phyloP scores from a whole-genome alignment of 1,284 basidiomycete genomes.

The Takashimella tepidaria region DNA sequence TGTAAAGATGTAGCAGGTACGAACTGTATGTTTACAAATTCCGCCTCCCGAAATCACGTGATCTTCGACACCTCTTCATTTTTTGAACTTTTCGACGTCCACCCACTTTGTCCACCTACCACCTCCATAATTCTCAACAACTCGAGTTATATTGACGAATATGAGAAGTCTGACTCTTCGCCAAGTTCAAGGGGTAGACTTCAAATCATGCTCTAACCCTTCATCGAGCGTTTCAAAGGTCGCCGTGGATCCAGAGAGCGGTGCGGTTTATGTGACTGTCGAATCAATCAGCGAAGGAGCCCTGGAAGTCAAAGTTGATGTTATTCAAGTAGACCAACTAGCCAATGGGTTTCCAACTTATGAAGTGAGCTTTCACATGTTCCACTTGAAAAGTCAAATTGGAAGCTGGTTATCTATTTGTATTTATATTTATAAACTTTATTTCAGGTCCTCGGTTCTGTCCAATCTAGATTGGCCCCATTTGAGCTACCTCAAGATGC shows the following conservation, averaged over 20 bases:
- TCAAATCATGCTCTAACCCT: slow-evolving; percentile 5
- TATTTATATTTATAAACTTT: slow-evolving; percentile 1
- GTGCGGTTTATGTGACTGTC: slow-evolving; percentile 56
- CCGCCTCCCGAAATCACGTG: neutral
- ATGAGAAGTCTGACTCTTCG: slow-evolving; percentile 32
- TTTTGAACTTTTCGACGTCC: neutral
- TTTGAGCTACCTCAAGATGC: slow-evolving; percentile 27
- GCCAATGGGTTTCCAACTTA: slow-evolving; percentile 14
- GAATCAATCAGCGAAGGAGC: slow-evolving; percentile 56
- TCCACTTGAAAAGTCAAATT: neutral
- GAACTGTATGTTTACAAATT: too few relatives aligned
- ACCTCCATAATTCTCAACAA: neutral
- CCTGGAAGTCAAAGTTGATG: slow-evolving; percentile 57
- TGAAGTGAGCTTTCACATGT: slow-evolving; percentile 19
- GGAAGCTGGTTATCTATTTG: neutral
- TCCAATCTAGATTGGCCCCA: slow-evolving; percentile 29
- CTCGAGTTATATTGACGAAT: neutral
- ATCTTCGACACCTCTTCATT: neutral
- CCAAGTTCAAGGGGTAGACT: slow-evolving; percentile 10
- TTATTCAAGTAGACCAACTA: slow-evolving; percentile 54
- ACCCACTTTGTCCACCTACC: neutral
- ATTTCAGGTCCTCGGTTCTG: slow-evolving; percentile 27
- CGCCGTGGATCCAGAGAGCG: slow-evolving; percentile 61
- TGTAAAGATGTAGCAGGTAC: too few relatives aligned
- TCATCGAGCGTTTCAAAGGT: slow-evolving; percentile 11